Base-by-base conservation (phyloP, 164 flowering plant genomes). In the Taxillus chinensis region DNA sequence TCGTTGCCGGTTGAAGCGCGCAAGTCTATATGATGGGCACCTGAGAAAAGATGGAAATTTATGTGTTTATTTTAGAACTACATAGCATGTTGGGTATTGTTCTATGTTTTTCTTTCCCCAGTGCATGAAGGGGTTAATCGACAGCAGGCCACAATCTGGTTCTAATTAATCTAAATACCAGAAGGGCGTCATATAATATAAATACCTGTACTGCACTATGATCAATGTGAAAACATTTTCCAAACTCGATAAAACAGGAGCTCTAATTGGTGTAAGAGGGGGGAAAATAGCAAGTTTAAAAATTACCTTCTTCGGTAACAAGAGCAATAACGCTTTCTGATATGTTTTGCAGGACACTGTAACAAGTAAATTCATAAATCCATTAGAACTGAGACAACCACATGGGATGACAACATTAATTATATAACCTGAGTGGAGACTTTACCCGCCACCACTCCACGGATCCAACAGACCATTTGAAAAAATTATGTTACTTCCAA, bases 381-480 rank as follows among this genome's bases (percentile, higher is more conserved):
- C 42, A 60, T 73, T 63, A 73, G 64, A 60, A 60, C 51, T 46
- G 41, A 45, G 53, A 60, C 6, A 0, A 62, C 16, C 14, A 42
- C 45, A 39, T 15, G 16, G 56, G 13, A 54, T 38, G 16, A 38
- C 15, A 49, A 61, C 12, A 10, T 13, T 27, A 27, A 60, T 64
- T 4, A 42, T 12, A 40, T 50, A 39, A 49, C 52, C 41, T 41
- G 54, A 27, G 59, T 16, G 48, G 54, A 61, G 57, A 72, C 51
- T 55, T 71, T 62, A 92, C 98, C 96, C 68, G 77, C 93, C 95
- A 64, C 95, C 93, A 74, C 98, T 92, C 96, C 95, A 92, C 4
- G 96, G 98, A 83, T 92, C 98, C 77, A 92, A 72, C 39, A 89
- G 77, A 61, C 96, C 96, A 72, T 89, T 92, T 64, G 98, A 83